A percentile compares a stretch with the other conserved stretches of the same genome.
Evolutionary conservation across 805 yeast species (phyloP).

Genomic region (Wickerhamomyces sydowiorum): DNA sequence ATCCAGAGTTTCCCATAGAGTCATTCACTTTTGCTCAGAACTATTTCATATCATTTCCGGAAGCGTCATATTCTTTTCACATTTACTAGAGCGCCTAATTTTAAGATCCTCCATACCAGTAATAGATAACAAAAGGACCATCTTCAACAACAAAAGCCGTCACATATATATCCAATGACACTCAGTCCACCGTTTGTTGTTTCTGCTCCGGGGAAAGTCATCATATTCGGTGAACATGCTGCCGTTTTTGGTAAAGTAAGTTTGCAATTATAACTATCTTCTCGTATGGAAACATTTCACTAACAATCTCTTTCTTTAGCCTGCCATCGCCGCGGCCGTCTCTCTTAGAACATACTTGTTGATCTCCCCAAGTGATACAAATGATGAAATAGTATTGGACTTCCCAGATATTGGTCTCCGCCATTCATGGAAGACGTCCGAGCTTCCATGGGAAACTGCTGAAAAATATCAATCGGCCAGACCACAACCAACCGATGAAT

Average conservation of each 20-base stretch:
- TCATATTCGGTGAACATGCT: constrained; percentile 94
- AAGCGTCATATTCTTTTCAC: no score
- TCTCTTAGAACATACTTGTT: constrained; percentile 78
- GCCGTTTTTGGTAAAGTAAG: constrained; percentile 77
- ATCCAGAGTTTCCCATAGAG: no score
- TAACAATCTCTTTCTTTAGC: constrained; percentile 31
- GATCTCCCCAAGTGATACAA: constrained; percentile 41
- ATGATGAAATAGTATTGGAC: constrained; percentile 50
- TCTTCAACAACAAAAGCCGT: no score
- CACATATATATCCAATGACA: constrained; percentile 5
- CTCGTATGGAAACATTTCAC: background rate
- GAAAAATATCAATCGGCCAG: constrained; percentile 15
- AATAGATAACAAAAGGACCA: no score
- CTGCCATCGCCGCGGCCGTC: constrained; percentile 94
- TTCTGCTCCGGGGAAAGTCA: constrained; percentile 96
- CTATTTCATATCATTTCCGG: no score
- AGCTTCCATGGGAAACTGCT: constrained; percentile 54
- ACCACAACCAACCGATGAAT: constrained; percentile 40
- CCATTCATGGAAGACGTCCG: constrained; percentile 54
- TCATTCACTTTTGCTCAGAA: no score
- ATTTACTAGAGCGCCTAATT: background rate
- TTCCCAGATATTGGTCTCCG: constrained; percentile 78
- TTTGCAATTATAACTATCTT: constrained; percentile 1
- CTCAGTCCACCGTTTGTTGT: constrained; percentile 52
- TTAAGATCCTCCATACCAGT: background rate